A percentile compares a stretch with the other conserved stretches of the same genome.
These are phyloP conservation scores for Prunus yedoensis DNA, from an alignment of 331 rosid genomes.

Conservation along the genomic window DNA sequence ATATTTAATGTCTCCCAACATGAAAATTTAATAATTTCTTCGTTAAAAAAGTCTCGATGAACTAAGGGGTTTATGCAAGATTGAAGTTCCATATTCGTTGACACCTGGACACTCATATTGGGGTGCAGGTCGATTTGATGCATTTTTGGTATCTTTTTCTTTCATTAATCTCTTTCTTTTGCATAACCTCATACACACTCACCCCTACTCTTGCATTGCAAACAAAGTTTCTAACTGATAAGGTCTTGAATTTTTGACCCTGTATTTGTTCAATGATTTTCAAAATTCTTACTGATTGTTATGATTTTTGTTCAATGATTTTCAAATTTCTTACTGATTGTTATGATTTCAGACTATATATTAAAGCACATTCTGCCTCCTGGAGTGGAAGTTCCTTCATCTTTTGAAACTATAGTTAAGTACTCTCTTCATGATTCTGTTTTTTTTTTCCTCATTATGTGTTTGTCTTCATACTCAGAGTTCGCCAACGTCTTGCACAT, in stretches of 20 bases:
- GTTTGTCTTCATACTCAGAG: no score
- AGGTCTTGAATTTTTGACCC: neutral
- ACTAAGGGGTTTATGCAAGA: no score
- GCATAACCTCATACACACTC: no score
- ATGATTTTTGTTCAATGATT: constrained; percentile 17
- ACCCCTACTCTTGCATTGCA: neutral
- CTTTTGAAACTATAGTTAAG: constrained; percentile 96
- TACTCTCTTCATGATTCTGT: constrained; percentile 26
- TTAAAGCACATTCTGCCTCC: constrained; percentile 84
- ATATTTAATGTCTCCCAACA: no score
- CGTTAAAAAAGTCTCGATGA: no score
- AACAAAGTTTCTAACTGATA: neutral
- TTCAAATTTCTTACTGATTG: constrained; percentile 7
- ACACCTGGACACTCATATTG: no score
- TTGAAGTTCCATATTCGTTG: no score
- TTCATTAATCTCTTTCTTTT: no score
- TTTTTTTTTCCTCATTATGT: neutral
- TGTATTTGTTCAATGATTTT: constrained; percentile 9
- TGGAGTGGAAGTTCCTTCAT: constrained; percentile 85
- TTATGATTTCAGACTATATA: constrained; percentile 63
- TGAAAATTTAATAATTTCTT: no score
- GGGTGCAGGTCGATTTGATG: no score
- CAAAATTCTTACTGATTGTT: constrained; percentile 11
- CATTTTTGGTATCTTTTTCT: no score
- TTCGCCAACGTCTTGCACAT: no score